These are phyloP conservation scores for Aspergillus piperis DNA, from an alignment of 2,329 filamentous ascomycete genomes.

Conservation along the genomic window DNA sequence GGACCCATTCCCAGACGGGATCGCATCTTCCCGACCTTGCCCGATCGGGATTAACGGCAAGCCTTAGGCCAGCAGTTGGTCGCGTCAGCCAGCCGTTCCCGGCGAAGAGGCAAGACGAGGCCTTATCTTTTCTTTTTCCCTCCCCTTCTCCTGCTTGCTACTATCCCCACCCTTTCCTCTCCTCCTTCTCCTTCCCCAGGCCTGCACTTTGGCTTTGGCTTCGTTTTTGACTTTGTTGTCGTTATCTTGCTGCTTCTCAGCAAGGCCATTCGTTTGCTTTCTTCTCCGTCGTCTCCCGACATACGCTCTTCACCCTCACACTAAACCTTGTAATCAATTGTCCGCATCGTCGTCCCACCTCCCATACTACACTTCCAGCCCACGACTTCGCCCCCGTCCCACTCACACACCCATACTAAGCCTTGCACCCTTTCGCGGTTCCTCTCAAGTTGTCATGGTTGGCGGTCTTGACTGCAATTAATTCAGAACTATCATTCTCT, in stretches of 20 bases:
- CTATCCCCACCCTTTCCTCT: slow-evolving; percentile 8
- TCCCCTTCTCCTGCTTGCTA: slow-evolving; percentile 4
- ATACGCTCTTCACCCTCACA: background rate
- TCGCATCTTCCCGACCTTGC: background rate
- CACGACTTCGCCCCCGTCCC: background rate
- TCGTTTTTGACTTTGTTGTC: slow-evolving; percentile 1
- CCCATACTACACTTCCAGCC: background rate
- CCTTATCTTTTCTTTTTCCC: slow-evolving; percentile 19
- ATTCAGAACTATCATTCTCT: background rate
- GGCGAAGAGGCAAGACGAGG: background rate
- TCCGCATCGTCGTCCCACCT: background rate
- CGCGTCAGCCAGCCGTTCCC: slow-evolving; percentile 21
- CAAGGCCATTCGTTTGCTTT: slow-evolving; percentile 20
- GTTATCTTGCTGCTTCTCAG: slow-evolving; percentile 16
- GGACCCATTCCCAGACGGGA: background rate
- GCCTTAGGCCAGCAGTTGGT: slow-evolving; percentile 14
- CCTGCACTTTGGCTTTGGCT: too few relatives aligned
- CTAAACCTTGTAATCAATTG: background rate
- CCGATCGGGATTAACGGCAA: slow-evolving; percentile 10
- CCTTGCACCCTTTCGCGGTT: background rate
- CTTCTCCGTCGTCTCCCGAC: background rate
- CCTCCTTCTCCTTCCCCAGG: background rate
- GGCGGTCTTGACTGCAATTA: too few relatives aligned
- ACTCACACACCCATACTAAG: background rate
- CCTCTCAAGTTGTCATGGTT: too few relatives aligned